Evolutionary conservation across 768 basidiomycete species (phyloP), one percentile per base, ranked within the genome.

Genomic region (Suillus occidentalis): DNA sequence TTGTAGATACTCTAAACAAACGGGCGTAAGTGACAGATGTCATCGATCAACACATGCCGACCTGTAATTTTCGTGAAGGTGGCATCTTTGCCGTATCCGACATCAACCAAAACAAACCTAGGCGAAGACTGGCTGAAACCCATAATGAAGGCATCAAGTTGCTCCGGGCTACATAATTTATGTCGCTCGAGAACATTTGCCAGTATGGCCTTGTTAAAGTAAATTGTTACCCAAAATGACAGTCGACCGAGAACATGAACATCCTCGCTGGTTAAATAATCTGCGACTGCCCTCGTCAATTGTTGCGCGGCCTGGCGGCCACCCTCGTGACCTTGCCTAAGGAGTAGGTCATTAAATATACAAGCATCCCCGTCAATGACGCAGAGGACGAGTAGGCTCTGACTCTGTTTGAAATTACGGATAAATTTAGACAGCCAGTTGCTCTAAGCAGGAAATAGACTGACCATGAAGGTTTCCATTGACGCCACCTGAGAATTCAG

Each of bases 51-150:
- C 69, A 50, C 50, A 14, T 13, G 62, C 75, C 12, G 2, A 90
- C 92, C 92, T 81, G 85, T 85, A 64, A 94, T 87, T 75, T 92
- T 94, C 28, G 80, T 77, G 71, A 87, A 88, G 6, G 83, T 79
- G 36, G 82, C 81, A 53, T 90, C 89, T 66, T 84, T 86, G 62
- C 82, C 82, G 61, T 81, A 80, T 31, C 90, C 90, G 55, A 88
- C 87, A 73, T 93, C 92, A 61, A 91, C 83, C 67, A 87, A 74
- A 40, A 81, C 78, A 76, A 92, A 92, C 50, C 90, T 84, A 16
- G 89, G 87, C 31, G 89, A 90, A 8, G 89, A 82, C 71, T 90
- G 87, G 65, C 87, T 89, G 68, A 94, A 91, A 49, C 91, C 89
- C 69, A 82, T 77, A 64, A 87, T 77, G 75, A 93, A 93, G n/a